Evolutionary conservation across 2,329 filamentous ascomycete species (phyloP), one percentile per base, ranked within the genome.

Genomic region (Aquanectria penicillioides): DNA sequence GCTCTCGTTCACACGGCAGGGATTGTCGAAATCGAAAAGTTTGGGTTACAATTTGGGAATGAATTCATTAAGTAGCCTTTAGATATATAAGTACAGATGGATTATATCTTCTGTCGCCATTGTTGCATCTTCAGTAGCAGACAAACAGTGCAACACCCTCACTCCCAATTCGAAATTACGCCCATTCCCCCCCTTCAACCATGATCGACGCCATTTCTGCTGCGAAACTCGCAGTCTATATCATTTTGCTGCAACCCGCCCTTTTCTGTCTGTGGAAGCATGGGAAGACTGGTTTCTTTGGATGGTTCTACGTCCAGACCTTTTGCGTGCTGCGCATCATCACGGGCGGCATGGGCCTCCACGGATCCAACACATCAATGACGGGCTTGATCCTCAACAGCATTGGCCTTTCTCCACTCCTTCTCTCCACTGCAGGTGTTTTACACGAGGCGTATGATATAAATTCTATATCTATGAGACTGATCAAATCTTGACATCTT

Each of bases 271-370:
- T 57, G 4, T 61, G 43, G 28, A 61, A 58, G 6, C 58, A 58
- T 34, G 58, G 58, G 11, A 57, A 58, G 12, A 44, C 55, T 7
- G 58, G 58, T 2, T 58, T 61, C 6, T 5, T 61, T 0, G 58
- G 58, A 5, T 61, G 58, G 58, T 57, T 58, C 33, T 61, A 53
- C 31, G 53, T 58, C 12, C 40, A 61, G 5, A 12, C 26, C 5
- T 61, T 58, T 25, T 61, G 53, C 13, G 23, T 47, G 1, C 46
- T 61, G 3, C 49, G 58, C 5, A 57, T 61, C 5, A 41, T 44
- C 9, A 61, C 52, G 10, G 58, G 53, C 5, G 53, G 37, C 2
- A 37, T 61, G 2, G 47, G 53, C 4, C 34, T 61, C 13, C 46
- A 57, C 18, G 29, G 15, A 13, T 41, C 38, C 34, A 43, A 26